Conservation (phyloP, 108 stramenopile genomes). For the Epipyxis sp. region DNA sequence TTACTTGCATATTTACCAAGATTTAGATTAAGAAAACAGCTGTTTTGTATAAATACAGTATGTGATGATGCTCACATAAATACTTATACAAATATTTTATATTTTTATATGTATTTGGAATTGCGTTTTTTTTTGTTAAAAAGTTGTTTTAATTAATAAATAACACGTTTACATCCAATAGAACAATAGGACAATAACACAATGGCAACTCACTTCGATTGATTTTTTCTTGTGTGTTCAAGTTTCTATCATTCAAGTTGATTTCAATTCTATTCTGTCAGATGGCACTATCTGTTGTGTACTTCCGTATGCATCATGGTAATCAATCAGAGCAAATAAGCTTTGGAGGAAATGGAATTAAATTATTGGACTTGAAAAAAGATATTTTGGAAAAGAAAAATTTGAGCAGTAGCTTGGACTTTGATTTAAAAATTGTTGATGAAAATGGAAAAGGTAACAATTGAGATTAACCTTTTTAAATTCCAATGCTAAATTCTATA, state of each 20-base stretch:
- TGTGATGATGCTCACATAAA: too few relatives aligned
- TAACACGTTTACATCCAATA: too few relatives aligned
- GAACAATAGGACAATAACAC: background rate
- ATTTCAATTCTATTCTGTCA: too few relatives aligned
- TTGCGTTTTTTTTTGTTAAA: too few relatives aligned
- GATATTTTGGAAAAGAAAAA: conserved; percentile 49
- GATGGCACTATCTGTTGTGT: conserved; percentile 13
- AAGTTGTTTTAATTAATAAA: too few relatives aligned
- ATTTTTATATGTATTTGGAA: too few relatives aligned
- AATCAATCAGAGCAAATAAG: conserved; percentile 44
- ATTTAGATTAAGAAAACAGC: too few relatives aligned
- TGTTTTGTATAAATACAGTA: too few relatives aligned
- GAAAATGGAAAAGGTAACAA: conserved; percentile 36
- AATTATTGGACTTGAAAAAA: conserved; percentile 46
- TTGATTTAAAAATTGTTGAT: conserved; percentile 47
- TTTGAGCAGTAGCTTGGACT: conserved; percentile 44
- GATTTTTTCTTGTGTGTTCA: background rate
- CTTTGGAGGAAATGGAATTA: conserved; percentile 46
- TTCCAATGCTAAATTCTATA: too few relatives aligned
- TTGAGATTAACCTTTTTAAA: too few relatives aligned
- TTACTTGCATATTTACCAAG: too few relatives aligned
- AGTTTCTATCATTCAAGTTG: background rate
- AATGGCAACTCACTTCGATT: background rate
- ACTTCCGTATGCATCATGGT: conserved; percentile 34
- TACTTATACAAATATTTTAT: too few relatives aligned